Conservation (phyloP, 2,329 filamentous ascomycete species). For the Calonectria naviculata region DNA sequence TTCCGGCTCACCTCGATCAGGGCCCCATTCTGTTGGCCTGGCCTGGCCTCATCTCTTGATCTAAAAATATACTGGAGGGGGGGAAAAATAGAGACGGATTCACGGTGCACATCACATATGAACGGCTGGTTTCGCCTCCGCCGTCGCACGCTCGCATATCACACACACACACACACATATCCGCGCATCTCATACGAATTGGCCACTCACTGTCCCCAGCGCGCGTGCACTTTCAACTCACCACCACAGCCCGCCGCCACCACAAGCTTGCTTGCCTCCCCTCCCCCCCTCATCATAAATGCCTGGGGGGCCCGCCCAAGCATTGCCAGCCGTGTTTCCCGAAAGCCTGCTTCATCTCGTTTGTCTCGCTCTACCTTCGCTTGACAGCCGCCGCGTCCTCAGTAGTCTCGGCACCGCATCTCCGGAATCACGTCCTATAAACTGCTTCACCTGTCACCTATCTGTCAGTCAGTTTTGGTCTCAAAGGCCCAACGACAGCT, state of each 20-base stretch:
- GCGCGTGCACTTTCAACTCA: conserved; percentile 3
- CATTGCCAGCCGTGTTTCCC: conserved; percentile 28
- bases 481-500: neutral
- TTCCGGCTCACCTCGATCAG: neutral
- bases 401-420: conserved; percentile 12
- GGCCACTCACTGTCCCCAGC: conserved; percentile 14
- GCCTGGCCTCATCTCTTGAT: neutral
- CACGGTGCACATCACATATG: neutral
- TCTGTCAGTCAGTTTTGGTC: neutral
- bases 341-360: conserved; percentile 32
- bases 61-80: conserved; percentile 3
- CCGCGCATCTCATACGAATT: conserved; percentile 1
- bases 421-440: neutral
- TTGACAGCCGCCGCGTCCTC: conserved; percentile 28
- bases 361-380: conserved; percentile 24
- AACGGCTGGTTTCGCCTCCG: neutral
- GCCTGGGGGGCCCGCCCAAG: conserved; percentile 22
- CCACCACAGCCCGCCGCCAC: conserved; percentile 13
- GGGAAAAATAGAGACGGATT: neutral
- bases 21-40: neutral
- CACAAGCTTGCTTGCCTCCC: conserved; percentile 20
- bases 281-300: conserved; percentile 5
- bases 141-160: neutral
- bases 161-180: neutral
- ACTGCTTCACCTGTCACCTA: neutral